Evolutionary conservation across 148 eudicot genomes (phyloP), one percentile per base, ranked within the genome.

Genomic region (Arbutus unedo): DNA sequence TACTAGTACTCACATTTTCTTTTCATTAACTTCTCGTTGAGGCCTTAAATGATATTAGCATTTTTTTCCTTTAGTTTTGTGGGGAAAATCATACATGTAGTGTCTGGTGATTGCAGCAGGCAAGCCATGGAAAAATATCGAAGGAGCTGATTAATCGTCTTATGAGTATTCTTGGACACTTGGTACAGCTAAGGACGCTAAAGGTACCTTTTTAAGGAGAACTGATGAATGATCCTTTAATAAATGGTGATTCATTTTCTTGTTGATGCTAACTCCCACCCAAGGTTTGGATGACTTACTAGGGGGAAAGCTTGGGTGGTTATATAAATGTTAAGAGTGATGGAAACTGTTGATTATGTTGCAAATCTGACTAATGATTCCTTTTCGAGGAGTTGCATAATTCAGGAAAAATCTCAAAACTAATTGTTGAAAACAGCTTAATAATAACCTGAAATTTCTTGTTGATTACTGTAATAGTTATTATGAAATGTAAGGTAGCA

Each of bases 131-230:
- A 66, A 90, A 91, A 83, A 87, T 94, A 84, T 84, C 99, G 11
- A 84, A 90, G 79, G 98, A 97, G 85, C 89, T 97, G 43, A 71
- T 93, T 84, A 91, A 90, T 88, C 98, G 96, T 60, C 93, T 97
- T 49, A 93, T 92, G 96, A 90, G 95, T 87, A 94, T 92, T 81
- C 84, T 97, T 81, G 99, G 99, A 74, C 99, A 97, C 88, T 78
- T 90, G 86, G 86, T 93, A 82, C 98, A 97, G 83, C 87, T 93
- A 81, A 89, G 98, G 88, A 91, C 98, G 47, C 85, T 97, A 70
- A 94, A 97, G 99, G 99, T 97, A 87, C 25, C 56, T 41, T 21
- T 19, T 78, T 31, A 2, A 19, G 18, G 60, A 51, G 48, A 81
- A 70, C 7, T 50, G 13, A 18, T 51, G 51, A 23, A 66, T 79